These are phyloP conservation scores for Periconia sp. DNA, from an alignment of 2,329 filamentous ascomycete genomes.

Conservation along the genomic window DNA sequence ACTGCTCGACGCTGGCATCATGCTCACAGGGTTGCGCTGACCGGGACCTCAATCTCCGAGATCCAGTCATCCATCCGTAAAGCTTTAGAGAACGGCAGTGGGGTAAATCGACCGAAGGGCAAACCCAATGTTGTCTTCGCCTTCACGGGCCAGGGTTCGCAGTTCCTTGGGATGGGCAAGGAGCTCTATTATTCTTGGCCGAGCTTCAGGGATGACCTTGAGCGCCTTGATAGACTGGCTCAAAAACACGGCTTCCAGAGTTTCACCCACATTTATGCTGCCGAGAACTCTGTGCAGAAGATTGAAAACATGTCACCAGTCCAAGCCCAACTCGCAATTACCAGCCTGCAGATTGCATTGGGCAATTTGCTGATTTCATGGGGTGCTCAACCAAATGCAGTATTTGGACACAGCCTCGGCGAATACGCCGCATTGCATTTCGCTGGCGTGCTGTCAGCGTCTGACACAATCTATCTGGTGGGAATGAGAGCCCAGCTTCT, in stretches of 20 bases:
- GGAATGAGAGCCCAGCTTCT: constrained; percentile 38
- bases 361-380: constrained; percentile 9
- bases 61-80: constrained; percentile 4
- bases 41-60: not conserved
- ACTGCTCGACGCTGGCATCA: constrained; percentile 29
- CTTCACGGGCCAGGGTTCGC: constrained; percentile 42
- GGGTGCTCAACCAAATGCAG: constrained; percentile 11
- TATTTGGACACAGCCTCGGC: constrained; percentile 37
- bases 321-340: constrained; percentile 42
- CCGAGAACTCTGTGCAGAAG: not conserved
- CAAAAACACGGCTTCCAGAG: constrained; percentile 29
- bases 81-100: not conserved
- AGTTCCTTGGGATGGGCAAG: constrained; percentile 12
- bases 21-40: constrained; percentile 8
- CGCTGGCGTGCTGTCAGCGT: constrained; percentile 37
- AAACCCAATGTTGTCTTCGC: constrained; percentile 12
- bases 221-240: constrained; percentile 23
- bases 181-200: constrained; percentile 12
- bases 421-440: constrained; percentile 43
- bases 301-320: constrained; percentile 1
- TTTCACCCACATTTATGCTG: constrained; percentile 7
- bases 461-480: constrained; percentile 40
- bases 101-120: not conserved
- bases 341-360: constrained; percentile 44
- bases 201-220: constrained; percentile 21